Evolutionary conservation across 2,329 filamentous ascomycete genomes (phyloP).

Genomic region (Chrysosporium keratinophilum): DNA sequence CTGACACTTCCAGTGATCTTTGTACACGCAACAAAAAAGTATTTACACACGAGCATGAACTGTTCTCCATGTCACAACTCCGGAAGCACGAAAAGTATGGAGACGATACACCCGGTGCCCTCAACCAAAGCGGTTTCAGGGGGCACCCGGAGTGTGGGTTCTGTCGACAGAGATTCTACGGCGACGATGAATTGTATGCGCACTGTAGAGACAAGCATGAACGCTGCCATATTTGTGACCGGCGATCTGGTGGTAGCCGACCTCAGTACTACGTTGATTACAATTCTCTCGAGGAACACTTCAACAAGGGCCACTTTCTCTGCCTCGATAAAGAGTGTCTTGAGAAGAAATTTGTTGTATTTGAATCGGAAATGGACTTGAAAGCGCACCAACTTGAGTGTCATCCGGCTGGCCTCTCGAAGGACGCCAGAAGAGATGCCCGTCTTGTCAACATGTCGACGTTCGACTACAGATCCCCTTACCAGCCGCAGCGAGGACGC

Average conservation of each 20-base stretch:
- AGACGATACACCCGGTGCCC: conserved; percentile 78
- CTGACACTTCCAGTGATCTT: conserved; percentile 50
- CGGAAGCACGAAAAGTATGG: conserved; percentile 81
- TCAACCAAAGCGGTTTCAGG: conserved; percentile 90
- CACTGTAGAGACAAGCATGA: conserved; percentile 94
- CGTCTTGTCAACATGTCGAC: conserved; percentile 74
- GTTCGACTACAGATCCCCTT: conserved; percentile 69
- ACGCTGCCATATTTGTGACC: conserved; percentile 86
- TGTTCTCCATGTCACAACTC: conserved; percentile 72
- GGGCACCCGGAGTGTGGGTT: conserved; percentile 93
- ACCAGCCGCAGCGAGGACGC: conserved; percentile 52
- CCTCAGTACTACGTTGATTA: conserved; percentile 92
- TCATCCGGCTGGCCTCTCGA: conserved; percentile 70
- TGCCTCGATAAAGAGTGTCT: conserved; percentile 78
- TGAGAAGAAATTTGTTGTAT: conserved; percentile 97
- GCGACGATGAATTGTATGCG: conserved; percentile 85
- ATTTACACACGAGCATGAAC: conserved; percentile 93
- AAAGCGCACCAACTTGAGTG: conserved; percentile 83
- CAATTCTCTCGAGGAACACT: conserved; percentile 74
- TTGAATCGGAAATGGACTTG: conserved; percentile 85
- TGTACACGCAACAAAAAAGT: conserved; percentile 94
- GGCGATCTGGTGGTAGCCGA: conserved; percentile 49
- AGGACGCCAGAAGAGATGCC: conserved; percentile 72
- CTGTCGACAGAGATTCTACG: conserved; percentile 85
- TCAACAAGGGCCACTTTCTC: conserved; percentile 73